Base-by-base conservation (phyloP, 768 basidiomycete genomes). In the Podaxis sp. region DNA sequence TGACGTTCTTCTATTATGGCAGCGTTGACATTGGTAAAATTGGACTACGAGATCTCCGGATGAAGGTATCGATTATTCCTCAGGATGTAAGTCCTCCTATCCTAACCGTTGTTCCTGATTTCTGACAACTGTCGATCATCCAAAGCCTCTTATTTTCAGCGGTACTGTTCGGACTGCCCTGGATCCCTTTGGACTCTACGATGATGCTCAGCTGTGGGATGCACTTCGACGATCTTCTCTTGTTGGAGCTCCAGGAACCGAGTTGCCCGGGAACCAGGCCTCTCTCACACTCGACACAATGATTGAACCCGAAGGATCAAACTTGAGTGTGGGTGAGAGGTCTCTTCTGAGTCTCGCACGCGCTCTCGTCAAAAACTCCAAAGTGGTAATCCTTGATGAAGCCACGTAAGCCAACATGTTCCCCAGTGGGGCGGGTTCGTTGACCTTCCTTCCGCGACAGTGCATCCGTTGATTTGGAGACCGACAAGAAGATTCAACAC, bases 321-420 rank as follows among this genome's bases (percentile, higher is more conserved):
- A 93, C 66, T 67, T 93, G 64, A 88, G 87, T 49, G 86, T 90
- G 15, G 87, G 88, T 19, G 78, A 92, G 79, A 77, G 90, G 57
- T 88, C 86, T 6, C 75, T 94, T 24, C 85, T 94, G 19, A 89
- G 88, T 28, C 79, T 94, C 44, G 93, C 93, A 33, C 81, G 93
- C 39, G 93, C 93, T 2, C 76, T 95, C 13, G 92, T 93, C 15
- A 87, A 90, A 66, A 84, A 91, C 71, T 83, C 87, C 5, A 84
- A 82, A 69, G 85, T 94, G 42, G 85, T 93, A 33, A 84, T 95
- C 38, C 78, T 95, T 13, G 93, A 95, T 71, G 92, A 93, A 76
- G 92, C 91, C 0, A 93, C 80, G 76, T 78, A 57, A 61, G 74
- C 52, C 52, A 19, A 12, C 22, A 39, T 19, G 12, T 11, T 12